A percentile compares a stretch with the other conserved stretches of the same genome.
These are phyloP conservation scores for Acacia acuminata DNA, from an alignment of 306 rosid species.

Conservation along the genomic window DNA sequence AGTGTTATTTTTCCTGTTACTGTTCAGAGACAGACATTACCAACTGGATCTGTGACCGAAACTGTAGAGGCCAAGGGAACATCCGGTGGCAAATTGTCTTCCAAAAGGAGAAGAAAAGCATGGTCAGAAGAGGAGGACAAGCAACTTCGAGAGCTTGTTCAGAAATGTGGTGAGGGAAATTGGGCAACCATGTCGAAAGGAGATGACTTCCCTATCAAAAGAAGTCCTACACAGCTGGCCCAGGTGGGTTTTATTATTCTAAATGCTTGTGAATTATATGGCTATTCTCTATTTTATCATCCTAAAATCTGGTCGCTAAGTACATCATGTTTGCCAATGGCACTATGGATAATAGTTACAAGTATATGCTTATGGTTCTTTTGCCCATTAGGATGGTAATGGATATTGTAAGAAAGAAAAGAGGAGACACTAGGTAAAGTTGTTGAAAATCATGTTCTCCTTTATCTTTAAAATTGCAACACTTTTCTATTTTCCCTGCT, in stretches of 20 bases:
- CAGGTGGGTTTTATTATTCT: conserved; percentile 59
- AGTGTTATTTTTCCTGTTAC: conserved; percentile 72
- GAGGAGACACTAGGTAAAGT: conserved; percentile 2
- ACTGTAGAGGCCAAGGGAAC: conserved; percentile 56
- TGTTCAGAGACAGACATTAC: conserved; percentile 69
- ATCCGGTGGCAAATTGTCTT: conserved; percentile 37
- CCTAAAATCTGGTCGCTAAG: neutral
- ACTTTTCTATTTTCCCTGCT: neutral
- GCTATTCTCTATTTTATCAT: conserved; percentile 13
- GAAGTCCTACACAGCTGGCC: conserved; percentile 78
- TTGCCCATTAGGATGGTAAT: conserved; percentile 22
- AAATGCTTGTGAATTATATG: conserved; percentile 9
- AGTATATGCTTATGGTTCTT: conserved; percentile 2
- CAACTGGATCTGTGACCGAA: conserved; percentile 51
- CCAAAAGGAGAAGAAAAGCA: conserved; percentile 71
- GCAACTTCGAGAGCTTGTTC: conserved; percentile 74
- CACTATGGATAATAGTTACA: conserved; percentile 17
- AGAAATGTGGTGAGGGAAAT: conserved; percentile 82
- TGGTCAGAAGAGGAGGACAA: conserved; percentile 95
- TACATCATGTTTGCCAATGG: neutral
- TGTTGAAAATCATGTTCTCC: conserved; percentile 21
- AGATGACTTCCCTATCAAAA: conserved; percentile 62
- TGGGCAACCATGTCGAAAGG: conserved; percentile 81
- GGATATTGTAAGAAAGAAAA: conserved; percentile 15
- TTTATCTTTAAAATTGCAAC: neutral